Conservation (phyloP, 768 basidiomycete genomes). For the Mycena polygramma region DNA sequence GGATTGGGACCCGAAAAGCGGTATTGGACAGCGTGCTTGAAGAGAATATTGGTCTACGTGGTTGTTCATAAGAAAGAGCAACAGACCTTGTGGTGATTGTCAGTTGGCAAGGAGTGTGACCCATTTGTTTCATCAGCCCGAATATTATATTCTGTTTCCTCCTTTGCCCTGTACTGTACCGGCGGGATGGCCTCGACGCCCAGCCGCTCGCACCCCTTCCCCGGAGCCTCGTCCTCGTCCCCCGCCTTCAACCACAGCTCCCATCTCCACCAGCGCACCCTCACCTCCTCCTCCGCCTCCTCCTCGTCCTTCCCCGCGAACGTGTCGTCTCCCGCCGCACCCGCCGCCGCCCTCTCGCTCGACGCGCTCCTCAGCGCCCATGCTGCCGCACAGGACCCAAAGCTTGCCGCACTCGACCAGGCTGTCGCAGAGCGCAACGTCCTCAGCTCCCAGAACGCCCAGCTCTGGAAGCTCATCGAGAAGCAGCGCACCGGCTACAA, state of each 20-base stretch:
- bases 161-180: too few species aligned
- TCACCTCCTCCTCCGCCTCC: conserved; percentile 47
- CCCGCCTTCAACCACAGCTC: conserved; percentile 42
- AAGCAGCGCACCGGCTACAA: conserved; percentile 89
- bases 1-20: too few species aligned
- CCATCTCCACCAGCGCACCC: conserved; percentile 35
- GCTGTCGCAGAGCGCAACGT: conserved; percentile 85
- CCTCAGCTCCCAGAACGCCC: conserved; percentile 85
- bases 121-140: too few species aligned
- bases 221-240: conserved; percentile 38
- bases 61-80: too few species aligned
- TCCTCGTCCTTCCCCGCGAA: conserved; percentile 38
- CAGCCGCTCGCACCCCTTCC: conserved; percentile 31
- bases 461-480: conserved; percentile 96
- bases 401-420: conserved; percentile 78
- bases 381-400: conserved; percentile 65
- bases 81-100: too few species aligned
- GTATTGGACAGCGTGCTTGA: too few species aligned
- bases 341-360: conserved; percentile 58
- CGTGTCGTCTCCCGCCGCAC: conserved; percentile 36
- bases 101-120: too few species aligned
- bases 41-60: too few species aligned
- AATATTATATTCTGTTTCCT: too few species aligned
- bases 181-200: conserved; percentile 35
- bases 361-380: conserved; percentile 70